phyloP scores from a whole-genome alignment of 495 filamentous ascomycete species.

The Penicillium samsonianum region DNA sequence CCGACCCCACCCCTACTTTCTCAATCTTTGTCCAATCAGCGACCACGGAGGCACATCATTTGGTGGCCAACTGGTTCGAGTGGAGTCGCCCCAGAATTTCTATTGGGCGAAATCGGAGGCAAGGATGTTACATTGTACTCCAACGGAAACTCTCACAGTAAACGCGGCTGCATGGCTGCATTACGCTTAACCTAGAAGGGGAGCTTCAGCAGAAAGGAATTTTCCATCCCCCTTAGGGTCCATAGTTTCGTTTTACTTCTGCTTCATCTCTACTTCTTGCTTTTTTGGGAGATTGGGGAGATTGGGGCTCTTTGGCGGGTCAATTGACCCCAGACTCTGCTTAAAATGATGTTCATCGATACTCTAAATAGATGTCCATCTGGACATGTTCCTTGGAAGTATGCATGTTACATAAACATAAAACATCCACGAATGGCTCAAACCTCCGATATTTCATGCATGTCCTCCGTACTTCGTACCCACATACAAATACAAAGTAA shows the following conservation, averaged over 20 bases:
- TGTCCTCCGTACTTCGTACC: neutral
- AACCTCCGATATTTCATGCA: neutral
- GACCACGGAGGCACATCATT: neutral
- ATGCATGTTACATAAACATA: neutral
- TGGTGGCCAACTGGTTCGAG: slow-evolving; percentile 20
- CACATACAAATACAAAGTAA: neutral
- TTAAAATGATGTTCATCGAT: neutral
- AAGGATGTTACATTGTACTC: slow-evolving; percentile 10
- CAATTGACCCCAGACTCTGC: neutral
- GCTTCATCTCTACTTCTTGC: slow-evolving; percentile 2
- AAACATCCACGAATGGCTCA: neutral
- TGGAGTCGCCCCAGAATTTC: slow-evolving; percentile 13
- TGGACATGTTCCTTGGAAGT: neutral
- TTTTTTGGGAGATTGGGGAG: slow-evolving; percentile 8
- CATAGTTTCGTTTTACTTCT: neutral
- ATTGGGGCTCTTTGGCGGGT: slow-evolving; percentile 4
- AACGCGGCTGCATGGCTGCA: slow-evolving; percentile 13
- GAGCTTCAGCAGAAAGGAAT: slow-evolving; percentile 42
- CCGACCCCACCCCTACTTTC: slow-evolving; percentile 12
- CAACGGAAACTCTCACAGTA: slow-evolving; percentile 18
- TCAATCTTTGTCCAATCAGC: slow-evolving; percentile 26
- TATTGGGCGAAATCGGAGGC: slow-evolving; percentile 20
- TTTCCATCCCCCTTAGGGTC: slow-evolving; percentile 8
- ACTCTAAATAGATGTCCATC: neutral
- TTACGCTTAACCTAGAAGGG: slow-evolving; percentile 36